These are phyloP conservation scores for Ustilago bromivora DNA, from an alignment of 1,284 basidiomycete genomes.

Conservation along the genomic window DNA sequence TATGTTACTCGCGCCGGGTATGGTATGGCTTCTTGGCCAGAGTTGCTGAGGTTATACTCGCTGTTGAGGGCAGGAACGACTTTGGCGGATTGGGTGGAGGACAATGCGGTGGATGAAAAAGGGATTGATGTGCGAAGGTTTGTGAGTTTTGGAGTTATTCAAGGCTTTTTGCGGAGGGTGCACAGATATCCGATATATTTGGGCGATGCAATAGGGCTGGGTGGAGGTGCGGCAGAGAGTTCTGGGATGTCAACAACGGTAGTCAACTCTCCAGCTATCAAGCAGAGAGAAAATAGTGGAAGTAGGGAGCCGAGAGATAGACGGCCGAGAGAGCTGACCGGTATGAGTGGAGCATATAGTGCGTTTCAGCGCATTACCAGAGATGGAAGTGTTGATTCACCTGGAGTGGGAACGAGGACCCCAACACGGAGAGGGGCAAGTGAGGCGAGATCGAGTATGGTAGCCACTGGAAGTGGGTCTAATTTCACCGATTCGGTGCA, in stretches of 20 bases:
- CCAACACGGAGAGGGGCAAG: slow-evolving; percentile 13
- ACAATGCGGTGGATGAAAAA: slow-evolving; percentile 73
- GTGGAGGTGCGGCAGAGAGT: slow-evolving; percentile 16
- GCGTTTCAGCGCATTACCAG: slow-evolving; percentile 33
- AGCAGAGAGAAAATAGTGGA: slow-evolving; percentile 38
- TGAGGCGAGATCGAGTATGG: slow-evolving; percentile 35
- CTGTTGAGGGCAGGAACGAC: slow-evolving; percentile 86
- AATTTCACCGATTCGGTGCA: slow-evolving; percentile 25
- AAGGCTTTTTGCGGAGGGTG: slow-evolving; percentile 91
- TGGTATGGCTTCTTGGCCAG: slow-evolving; percentile 65
- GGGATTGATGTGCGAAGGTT: slow-evolving; percentile 93
- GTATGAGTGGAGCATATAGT: slow-evolving; percentile 36
- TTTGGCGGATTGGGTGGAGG: slow-evolving; percentile 89
- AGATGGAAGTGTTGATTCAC: slow-evolving; percentile 46
- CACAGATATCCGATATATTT: slow-evolving; percentile 89
- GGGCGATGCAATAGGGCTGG: slow-evolving; percentile 12
- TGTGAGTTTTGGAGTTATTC: slow-evolving; percentile 98
- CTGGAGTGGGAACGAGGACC: slow-evolving; percentile 26
- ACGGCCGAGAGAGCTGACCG: slow-evolving; percentile 40
- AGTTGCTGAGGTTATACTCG: slow-evolving; percentile 85
- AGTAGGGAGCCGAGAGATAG: slow-evolving; percentile 49
- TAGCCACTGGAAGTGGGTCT: slow-evolving; percentile 23
- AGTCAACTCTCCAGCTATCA: slow-evolving; percentile 30
- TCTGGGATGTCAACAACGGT: slow-evolving; percentile 30
- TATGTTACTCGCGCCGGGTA: slow-evolving; percentile 84